Conservation (phyloP, 768 basidiomycete species). For the Auricularia sp. region DNA sequence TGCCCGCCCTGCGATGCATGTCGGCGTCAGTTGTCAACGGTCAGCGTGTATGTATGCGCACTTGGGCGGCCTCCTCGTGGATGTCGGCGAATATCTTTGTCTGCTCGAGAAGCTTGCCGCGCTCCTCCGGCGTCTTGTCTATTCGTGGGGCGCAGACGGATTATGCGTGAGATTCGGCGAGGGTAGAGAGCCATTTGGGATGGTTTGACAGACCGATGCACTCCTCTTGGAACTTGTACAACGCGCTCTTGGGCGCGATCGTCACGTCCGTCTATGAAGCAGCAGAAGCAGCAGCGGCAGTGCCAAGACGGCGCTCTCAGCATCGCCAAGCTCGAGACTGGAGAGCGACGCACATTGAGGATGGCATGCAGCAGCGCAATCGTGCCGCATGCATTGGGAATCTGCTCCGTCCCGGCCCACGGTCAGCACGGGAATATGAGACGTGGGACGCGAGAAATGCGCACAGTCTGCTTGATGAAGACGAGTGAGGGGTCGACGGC, state of each 20-base stretch:
- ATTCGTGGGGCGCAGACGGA: not conserved
- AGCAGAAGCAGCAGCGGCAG: not conserved
- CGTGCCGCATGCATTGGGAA: slow-evolving; percentile 78
- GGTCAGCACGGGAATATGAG: not conserved
- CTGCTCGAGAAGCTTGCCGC: slow-evolving; percentile 65
- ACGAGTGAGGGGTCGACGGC: slow-evolving; percentile 56
- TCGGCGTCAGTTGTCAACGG: not conserved
- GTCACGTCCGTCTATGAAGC: slow-evolving; percentile 43
- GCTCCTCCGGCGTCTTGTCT: slow-evolving; percentile 64
- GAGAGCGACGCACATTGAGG: slow-evolving; percentile 49
- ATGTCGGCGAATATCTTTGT: slow-evolving; percentile 69
- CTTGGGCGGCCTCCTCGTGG: slow-evolving; percentile 52
- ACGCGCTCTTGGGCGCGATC: slow-evolving; percentile 45
- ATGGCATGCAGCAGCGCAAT: slow-evolving; percentile 80
- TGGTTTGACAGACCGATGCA: slow-evolving; percentile 38
- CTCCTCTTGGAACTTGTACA: slow-evolving; percentile 56
- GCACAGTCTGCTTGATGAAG: slow-evolving; percentile 87
- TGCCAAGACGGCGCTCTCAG: not conserved
- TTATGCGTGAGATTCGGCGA: not conserved
- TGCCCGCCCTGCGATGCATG: not conserved
- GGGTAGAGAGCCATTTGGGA: too few species aligned
- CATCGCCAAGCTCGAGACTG: not conserved
- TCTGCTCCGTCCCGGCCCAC: slow-evolving; percentile 31
- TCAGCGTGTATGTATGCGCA: not conserved
- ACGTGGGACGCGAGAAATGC: slow-evolving; percentile 10